phyloP scores from a whole-genome alignment of 495 filamentous ascomycete genomes.

The Cladorrhinum samala region DNA sequence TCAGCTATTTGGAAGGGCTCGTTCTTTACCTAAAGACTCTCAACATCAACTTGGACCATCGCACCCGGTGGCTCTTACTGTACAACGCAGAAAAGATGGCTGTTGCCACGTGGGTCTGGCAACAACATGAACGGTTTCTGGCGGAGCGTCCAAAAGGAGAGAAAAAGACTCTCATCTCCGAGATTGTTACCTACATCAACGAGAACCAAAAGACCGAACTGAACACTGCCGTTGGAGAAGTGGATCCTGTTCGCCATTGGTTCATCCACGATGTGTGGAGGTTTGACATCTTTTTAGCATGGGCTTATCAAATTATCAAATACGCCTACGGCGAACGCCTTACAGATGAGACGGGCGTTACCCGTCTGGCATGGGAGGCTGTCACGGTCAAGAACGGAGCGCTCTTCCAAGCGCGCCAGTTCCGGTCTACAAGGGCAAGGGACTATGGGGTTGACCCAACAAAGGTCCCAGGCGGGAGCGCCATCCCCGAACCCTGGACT shows the following conservation, averaged over 20 bases:
- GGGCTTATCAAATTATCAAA: constrained; percentile 66
- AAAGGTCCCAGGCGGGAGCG: constrained; percentile 59
- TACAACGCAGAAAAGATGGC: constrained; percentile 85
- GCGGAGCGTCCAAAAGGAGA: constrained; percentile 36
- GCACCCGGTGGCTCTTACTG: constrained; percentile 72
- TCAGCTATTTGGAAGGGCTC: constrained; percentile 64
- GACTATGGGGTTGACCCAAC: constrained; percentile 64
- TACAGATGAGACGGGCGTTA: constrained; percentile 41
- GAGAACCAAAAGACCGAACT: constrained; percentile 62
- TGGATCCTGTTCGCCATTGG: constrained; percentile 71
- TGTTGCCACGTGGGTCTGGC: constrained; percentile 78
- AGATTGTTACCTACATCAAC: constrained; percentile 63
- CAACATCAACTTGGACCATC: constrained; percentile 48
- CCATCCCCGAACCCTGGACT: constrained; percentile 76
- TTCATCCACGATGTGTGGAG: constrained; percentile 70
- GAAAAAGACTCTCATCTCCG: constrained; percentile 54
- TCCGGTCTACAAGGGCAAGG: constrained; percentile 58
- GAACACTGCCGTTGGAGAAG: constrained; percentile 51
- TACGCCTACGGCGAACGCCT: constrained; percentile 53
- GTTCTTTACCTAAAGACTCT: constrained; percentile 58
- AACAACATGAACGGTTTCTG: constrained; percentile 57
- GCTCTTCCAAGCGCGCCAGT: constrained; percentile 65
- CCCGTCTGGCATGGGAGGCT: constrained; percentile 60
- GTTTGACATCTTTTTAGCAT: constrained; percentile 68
- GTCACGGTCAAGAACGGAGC: constrained; percentile 69